phyloP scores from a whole-genome alignment of 129 eudicot genomes.

The Helianthus tuberosus region DNA sequence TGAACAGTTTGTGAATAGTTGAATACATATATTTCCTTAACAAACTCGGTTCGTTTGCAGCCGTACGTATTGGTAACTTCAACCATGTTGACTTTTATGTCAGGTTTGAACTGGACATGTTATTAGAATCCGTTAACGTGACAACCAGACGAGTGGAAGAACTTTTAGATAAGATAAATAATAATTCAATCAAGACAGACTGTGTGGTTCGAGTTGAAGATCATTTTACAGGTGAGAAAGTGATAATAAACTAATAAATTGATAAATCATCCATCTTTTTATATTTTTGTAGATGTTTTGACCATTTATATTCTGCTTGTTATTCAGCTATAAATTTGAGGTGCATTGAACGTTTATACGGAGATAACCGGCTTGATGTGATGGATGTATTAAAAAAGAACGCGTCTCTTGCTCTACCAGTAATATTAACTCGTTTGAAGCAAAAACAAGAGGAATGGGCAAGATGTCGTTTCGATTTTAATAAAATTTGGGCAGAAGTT shows the following conservation, averaged over 20 bases:
- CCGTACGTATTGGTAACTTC: neutral
- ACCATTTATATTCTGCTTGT: conserved; percentile 15
- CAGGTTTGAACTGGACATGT: conserved; percentile 96
- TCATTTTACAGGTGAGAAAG: conserved; percentile 67
- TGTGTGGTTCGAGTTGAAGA: conserved; percentile 56
- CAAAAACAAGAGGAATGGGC: conserved; percentile 99
- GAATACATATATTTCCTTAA: no score
- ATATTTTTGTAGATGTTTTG: conserved; percentile 16
- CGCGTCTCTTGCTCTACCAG: conserved; percentile 88
- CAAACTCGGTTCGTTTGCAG: no score
- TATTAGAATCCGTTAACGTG: conserved; percentile 73
- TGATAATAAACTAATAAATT: neutral
- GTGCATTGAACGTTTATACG: conserved; percentile 96
- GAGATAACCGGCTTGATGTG: conserved; percentile 97
- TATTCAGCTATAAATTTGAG: conserved; percentile 69
- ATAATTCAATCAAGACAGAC: conserved; percentile 51
- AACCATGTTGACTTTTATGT: conserved; percentile 20
- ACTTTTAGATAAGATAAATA: conserved; percentile 61
- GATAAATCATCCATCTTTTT: neutral
- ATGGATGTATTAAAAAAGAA: conserved; percentile 89
- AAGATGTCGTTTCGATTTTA: conserved; percentile 86
- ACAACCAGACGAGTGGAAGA: conserved; percentile 81
- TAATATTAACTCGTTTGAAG: conserved; percentile 84
- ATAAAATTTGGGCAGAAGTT: conserved; percentile 90
- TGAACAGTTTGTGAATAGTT: no score